Base-by-base conservation (phyloP, 192 early-diverging fungal genomes). In the Rhizophagus sp. region DNA sequence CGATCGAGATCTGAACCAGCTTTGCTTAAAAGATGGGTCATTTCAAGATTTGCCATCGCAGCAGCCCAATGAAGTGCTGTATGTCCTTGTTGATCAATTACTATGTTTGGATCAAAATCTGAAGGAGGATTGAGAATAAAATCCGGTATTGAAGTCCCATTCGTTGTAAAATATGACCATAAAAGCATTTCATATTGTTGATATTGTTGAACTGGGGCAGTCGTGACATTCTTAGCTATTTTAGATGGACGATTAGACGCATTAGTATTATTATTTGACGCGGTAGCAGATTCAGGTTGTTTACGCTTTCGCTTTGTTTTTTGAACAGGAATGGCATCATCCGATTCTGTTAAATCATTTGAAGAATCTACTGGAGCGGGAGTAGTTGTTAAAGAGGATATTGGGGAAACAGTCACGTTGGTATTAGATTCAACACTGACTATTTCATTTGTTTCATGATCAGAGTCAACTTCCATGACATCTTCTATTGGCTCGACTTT, bases 51-150 rank as follows among this genome's bases (percentile, higher is more conserved):
- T 0, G 93, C 98, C 78, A 98, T 91, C 10, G 97, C 96, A 3
- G 96, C 94, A 4, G 98, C 95, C 97, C 97, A 99, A 75, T 99
- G 98, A 11, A 98, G 85, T 2, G 95, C 88, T 1, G 96, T 95
- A 83, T 99, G 97, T 6, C 96, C 97, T 71, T 96, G 95, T 65
- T 99, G 97, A 76, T 99, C 98, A 64, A 99, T 96, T 24, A 93
- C 88, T 5, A 93, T 80, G 82, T 96, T 90, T 36, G 97, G 85
- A 85, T 98, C 92, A 22, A 96, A 84, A 63, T 97, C 92, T 0
- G 83, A 22, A 8, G 89, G 89, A 19, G 87, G 87, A 49, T 88
- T 61, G 6, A 85, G 73, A 65, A 91, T 79, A 39, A 93, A 86
- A 6, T 88, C 85, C 4, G 91, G 92, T 7, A 91, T 78, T 19